A percentile compares a stretch with the other conserved stretches of the same genome.
These are phyloP conservation scores for Sphagnum tenellum DNA, from an alignment of 225 moss, liverwort and hornwort genomes.

Conservation along the genomic window DNA sequence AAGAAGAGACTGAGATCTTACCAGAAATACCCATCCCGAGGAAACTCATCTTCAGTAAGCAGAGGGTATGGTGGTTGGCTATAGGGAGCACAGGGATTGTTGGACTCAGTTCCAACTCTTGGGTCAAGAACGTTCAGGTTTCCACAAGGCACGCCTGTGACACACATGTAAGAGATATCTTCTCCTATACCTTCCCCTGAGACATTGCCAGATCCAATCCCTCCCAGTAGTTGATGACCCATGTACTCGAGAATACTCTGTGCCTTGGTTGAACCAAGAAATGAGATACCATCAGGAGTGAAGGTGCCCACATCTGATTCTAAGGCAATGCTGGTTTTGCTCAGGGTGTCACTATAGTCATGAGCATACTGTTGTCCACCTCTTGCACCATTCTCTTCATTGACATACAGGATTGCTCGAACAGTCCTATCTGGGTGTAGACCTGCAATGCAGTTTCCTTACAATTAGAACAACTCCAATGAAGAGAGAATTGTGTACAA, in stretches of 20 bases:
- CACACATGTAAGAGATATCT: constrained; percentile 47
- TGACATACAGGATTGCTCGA: constrained; percentile 70
- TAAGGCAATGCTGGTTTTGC: constrained; percentile 61
- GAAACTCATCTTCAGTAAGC: no score
- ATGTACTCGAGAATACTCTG: constrained; percentile 36
- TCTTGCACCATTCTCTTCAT: constrained; percentile 74
- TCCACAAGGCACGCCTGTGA: constrained; percentile 57
- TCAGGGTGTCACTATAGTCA: constrained; percentile 35
- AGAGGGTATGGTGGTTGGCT: constrained; percentile 20
- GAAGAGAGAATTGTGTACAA: no score
- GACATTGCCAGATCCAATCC: constrained; percentile 73
- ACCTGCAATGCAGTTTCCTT: constrained; percentile 4
- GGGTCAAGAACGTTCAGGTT: constrained; percentile 55
- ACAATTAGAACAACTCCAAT: constrained; percentile 13
- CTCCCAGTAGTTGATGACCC: constrained; percentile 42
- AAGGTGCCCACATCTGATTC: constrained; percentile 79
- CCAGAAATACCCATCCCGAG: no score
- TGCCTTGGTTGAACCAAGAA: constrained; percentile 45
- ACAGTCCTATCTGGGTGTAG: constrained; percentile 61
- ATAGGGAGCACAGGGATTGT: constrained; percentile 63
- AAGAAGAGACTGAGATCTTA: no score
- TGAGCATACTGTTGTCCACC: constrained; percentile 64
- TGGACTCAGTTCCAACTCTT: constrained; percentile 37
- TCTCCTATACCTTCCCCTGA: constrained; percentile 54
- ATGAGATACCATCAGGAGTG: constrained; percentile 64